Evolutionary conservation across 352 stramenopile species (phyloP).

Genomic region (Phytophthora agathidicida): DNA sequence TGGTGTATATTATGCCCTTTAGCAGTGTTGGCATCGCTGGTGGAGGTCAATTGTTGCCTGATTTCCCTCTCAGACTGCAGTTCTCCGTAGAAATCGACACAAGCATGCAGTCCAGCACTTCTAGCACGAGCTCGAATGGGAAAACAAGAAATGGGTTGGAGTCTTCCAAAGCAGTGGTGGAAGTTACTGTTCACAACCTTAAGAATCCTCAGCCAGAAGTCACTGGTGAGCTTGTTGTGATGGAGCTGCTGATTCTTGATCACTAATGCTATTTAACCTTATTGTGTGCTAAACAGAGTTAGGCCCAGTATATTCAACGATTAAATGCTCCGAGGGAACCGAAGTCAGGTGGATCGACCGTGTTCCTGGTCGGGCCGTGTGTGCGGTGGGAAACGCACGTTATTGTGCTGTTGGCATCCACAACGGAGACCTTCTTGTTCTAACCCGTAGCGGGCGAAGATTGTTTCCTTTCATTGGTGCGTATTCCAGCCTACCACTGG

Average conservation of each 20-base stretch:
- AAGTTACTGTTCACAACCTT: slow-evolving; percentile 75
- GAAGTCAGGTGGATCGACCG: slow-evolving; percentile 84
- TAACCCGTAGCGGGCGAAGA: slow-evolving; percentile 64
- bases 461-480: slow-evolving; percentile 84
- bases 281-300: slow-evolving; percentile 39
- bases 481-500: slow-evolving; percentile 6
- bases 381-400: slow-evolving; percentile 62
- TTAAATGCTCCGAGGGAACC: slow-evolving; percentile 63
- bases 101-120: slow-evolving; percentile 10
- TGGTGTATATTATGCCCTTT: slow-evolving; percentile 3
- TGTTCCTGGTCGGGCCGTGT: slow-evolving; percentile 63
- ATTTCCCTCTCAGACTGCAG: slow-evolving; percentile 59
- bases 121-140: slow-evolving; percentile 3
- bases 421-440: slow-evolving; percentile 72
- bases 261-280: not conserved
- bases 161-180: slow-evolving; percentile 38
- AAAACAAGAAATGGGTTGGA: slow-evolving; percentile 8
- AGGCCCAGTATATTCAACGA: slow-evolving; percentile 71
- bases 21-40: slow-evolving; percentile 27
- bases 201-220: slow-evolving; percentile 49
- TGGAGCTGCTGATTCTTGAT: slow-evolving; percentile 1
- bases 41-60: slow-evolving; percentile 52
- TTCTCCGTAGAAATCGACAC: slow-evolving; percentile 73
- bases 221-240: slow-evolving; percentile 40
- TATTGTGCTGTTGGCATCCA: slow-evolving; percentile 69